Base-by-base conservation (phyloP, 75 land plant species). In the Azolla pinnata region DNA sequence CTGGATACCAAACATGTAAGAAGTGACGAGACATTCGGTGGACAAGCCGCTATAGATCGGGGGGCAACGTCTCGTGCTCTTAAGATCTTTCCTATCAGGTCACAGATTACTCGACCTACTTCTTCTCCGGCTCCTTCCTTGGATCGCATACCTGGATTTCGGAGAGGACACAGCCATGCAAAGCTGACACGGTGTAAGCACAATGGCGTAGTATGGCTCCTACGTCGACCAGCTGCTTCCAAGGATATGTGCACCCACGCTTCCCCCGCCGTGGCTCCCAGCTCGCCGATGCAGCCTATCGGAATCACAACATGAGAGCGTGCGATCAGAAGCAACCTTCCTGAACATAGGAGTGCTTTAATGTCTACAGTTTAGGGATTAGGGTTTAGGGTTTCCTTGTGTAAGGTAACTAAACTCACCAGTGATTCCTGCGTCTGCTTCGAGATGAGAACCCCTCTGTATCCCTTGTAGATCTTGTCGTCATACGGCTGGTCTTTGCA, bases 221-320 rank as follows among this genome's bases (percentile, higher is more conserved):
- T 28, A 93, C 56, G 50, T 85, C 76, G 1, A 78, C 32, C 54
- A 81, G 86, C 35, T 75, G 69, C 10, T 71, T 52, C 84, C 90
- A 86, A 3, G 85, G 89, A 49, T 82, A 67, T 4, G 10, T 61
- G 44, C 70, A 56, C 0, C 79, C 78, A 59, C 79, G 79, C 45
- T 64, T 67, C 0, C 88, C 85, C 65, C 82, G 85, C 78, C 79
- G 72, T 23, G 85, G 89, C 50, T 85, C 89, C 85, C 85, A 85
- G 44, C 48, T 73, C 23, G 89, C 89, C 62, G n/a, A n/a, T n/a
- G n/a, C n/a, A n/a, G n/a, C n/a, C n/a, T n/a, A n/a, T n/a, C n/a
- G n/a, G n/a, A n/a, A n/a, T n/a, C n/a, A n/a, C n/a, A n/a, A n/a
- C n/a, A n/a, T n/a, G n/a, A n/a, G n/a, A n/a, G n/a, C n/a, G n/a